Evolutionary conservation across 2,329 filamentous ascomycete species (phyloP).

Genomic region (Davidsoniella virescens): DNA sequence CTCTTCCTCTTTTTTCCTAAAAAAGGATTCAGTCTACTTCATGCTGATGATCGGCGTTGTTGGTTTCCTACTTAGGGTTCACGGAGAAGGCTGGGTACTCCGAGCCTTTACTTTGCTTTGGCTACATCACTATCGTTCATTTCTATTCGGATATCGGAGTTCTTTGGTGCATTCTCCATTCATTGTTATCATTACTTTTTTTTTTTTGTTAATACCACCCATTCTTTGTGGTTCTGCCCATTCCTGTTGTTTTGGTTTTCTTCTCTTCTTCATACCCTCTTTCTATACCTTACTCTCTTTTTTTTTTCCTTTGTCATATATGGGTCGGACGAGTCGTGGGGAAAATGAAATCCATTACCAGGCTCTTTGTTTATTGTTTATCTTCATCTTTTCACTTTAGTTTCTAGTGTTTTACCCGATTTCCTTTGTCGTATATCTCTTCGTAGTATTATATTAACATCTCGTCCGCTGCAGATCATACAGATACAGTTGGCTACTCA

Average conservation of each 20-base stretch:
- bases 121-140: not conserved
- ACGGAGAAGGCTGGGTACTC: too few species aligned
- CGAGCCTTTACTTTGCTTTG: not conserved
- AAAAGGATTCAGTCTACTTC: too few species aligned
- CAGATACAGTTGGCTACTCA: too few species aligned
- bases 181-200: not conserved
- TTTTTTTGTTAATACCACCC: too few species aligned
- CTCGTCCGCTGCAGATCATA: too few species aligned
- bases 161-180: not conserved
- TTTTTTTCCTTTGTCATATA: not conserved
- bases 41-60: too few species aligned
- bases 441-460: not conserved
- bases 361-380: not conserved
- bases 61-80: too few species aligned
- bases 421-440: not conserved
- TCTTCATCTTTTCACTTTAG: not conserved
- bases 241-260: too few species aligned
- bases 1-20: too few species aligned
- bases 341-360: not conserved
- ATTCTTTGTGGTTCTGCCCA: too few species aligned
- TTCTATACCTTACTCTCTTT: not conserved
- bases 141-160: not conserved
- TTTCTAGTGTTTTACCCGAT: not conserved
- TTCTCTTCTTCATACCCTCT: not conserved
- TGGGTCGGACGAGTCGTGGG: too few species aligned